Percentiles rank a stretch among this genome's conserved stretches.
Conservation (phyloP, 2,329 filamentous ascomycete genomes). For the Fulvia fulva region DNA sequence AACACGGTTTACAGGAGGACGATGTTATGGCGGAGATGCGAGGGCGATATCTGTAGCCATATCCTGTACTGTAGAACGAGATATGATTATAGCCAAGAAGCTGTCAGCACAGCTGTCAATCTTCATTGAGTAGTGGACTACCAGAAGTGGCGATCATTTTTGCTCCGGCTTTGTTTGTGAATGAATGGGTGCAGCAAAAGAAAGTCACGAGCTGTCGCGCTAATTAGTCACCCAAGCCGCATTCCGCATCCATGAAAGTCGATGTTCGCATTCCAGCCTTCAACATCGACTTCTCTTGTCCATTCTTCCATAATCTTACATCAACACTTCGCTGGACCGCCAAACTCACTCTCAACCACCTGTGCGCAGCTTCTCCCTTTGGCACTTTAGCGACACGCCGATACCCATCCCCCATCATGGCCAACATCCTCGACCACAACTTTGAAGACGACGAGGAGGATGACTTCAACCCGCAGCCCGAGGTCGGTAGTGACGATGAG, state of each 20-base stretch:
- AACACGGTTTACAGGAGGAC: too few species aligned
- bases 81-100: too few species aligned
- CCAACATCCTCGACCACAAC: conserved; percentile 47
- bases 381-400: not conserved
- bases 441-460: conserved; percentile 68
- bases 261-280: not conserved
- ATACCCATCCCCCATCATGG: conserved; percentile 24
- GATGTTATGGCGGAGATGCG: not conserved
- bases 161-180: not conserved
- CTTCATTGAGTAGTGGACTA: too few species aligned
- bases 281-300: not conserved
- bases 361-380: not conserved
- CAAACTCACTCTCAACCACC: not conserved
- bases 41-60: too few species aligned
- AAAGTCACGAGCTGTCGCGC: not conserved
- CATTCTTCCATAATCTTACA: not conserved
- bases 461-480: conserved; percentile 81
- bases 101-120: too few species aligned
- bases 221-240: not conserved
- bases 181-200: not conserved
- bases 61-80: too few species aligned
- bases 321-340: not conserved
- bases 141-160: too few species aligned
- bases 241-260: not conserved
- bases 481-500: conserved; percentile 69